Evolutionary conservation across 1,139 yeast species (phyloP), one percentile per base, ranked within the genome.

Genomic region (Hyphopichia pseudoburtonii): DNA sequence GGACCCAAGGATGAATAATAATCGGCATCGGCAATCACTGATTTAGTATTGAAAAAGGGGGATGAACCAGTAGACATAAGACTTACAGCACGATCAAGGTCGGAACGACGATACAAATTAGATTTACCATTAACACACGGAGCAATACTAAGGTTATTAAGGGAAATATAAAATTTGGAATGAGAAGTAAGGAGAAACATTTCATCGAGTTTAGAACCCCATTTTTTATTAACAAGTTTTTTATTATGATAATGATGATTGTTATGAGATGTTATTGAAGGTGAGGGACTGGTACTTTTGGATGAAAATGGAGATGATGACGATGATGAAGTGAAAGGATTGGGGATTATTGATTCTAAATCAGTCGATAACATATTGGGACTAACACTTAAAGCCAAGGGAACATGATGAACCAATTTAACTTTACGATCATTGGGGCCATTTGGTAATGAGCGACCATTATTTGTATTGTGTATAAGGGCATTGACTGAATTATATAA

Each of bases 121-220:
- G 95, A 85, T 57, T 89, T 88, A n/a, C 96, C 96, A 68, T 86
- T 88, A 35, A 88, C 95, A 62, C 96, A 88, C 0, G 96, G 95
- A 0, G 95, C 95, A 17, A 86, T 63, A n/a, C 83, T 78, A 12
- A 84, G 62, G 43, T 80, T 77, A 56, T 88, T 88, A 51, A 88
- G 78, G 25, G 87, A 81, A 5, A 83, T 78, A 58, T 88, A 88
- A 57, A 88, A 87, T 61, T 87, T 87, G 39, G 90, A 80, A 61
- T 88, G 96, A 1, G 95, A 79, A 0, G 95, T 83, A 34, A 83
- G 71, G 54, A 88, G 65, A 56, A 87, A 88, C 87, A 87, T 82
- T 57, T 88, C 96, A 62, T 88, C 96, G 33, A 88, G 67, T 48
- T 73, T 69, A n/a, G 88, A 80, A 5, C 95, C 95, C 43, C 76